A percentile compares a stretch with the other conserved stretches of the same genome.
Conservation (phyloP, 2,329 filamentous ascomycete species). For the Celoporthe dispersa region DNA sequence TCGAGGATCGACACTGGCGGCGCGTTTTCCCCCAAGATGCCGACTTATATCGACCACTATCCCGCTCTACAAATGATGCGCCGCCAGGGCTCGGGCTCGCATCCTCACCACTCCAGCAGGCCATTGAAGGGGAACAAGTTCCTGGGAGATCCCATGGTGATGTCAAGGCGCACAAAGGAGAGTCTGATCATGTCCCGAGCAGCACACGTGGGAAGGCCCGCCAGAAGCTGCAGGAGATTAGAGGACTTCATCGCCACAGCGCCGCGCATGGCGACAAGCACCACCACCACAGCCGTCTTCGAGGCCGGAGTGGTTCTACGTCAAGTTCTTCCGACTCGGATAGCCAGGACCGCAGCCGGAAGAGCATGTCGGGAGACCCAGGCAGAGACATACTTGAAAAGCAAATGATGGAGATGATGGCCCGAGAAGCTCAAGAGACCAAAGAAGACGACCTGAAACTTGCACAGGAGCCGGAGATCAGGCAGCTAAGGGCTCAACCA, state of each 20-base stretch:
- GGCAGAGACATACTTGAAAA: conserved; percentile 61
- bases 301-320: conserved; percentile 56
- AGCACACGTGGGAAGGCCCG: conserved; percentile 63
- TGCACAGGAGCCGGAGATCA: conserved; percentile 38
- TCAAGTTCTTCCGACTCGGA: conserved; percentile 68
- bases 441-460: conserved; percentile 45
- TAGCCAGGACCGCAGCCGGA: conserved; percentile 48
- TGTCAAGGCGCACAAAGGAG: conserved; percentile 37
- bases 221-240: conserved; percentile 63
- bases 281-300: conserved; percentile 58
- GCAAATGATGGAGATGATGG: conserved; percentile 66
- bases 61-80: conserved; percentile 30
- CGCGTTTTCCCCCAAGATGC: conserved; percentile 65
- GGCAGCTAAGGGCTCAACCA: conserved; percentile 40
- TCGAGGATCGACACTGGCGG: conserved; percentile 79
- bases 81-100: conserved; percentile 11
- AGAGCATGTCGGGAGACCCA: conserved; percentile 53
- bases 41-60: conserved; percentile 36
- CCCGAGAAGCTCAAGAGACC: conserved; percentile 54
- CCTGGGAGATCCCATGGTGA: conserved; percentile 33
- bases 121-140: conserved; percentile 33
- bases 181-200: conserved; percentile 52
- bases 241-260: conserved; percentile 58
- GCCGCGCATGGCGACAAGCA: conserved; percentile 38
- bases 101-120: conserved; percentile 22